These are phyloP conservation scores for Rubia balearica DNA, from an alignment of 305 asterid species.

Conservation along the genomic window DNA sequence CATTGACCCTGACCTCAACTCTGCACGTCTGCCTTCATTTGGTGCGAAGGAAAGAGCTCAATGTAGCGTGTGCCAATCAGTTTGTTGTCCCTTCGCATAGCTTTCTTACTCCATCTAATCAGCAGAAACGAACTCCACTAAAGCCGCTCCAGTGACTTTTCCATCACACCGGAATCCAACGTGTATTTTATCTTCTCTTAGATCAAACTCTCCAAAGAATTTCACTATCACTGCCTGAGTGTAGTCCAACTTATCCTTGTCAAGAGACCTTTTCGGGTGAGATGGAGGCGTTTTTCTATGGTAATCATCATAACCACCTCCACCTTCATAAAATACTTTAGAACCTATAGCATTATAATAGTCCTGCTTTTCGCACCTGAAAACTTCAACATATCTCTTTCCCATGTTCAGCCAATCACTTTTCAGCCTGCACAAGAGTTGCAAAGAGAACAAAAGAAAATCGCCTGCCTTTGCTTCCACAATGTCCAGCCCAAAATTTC, in stretches of 20 bases:
- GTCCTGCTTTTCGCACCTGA: conserved; percentile 84
- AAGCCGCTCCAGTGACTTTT: conserved; percentile 93
- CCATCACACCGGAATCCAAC: conserved; percentile 71
- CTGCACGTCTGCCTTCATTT: conserved; percentile 66
- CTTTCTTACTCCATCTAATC: conserved; percentile 61
- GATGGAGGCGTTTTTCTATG: conserved; percentile 50
- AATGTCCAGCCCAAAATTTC: conserved; percentile 50
- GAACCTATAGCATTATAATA: conserved; percentile 80
- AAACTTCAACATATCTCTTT: conserved; percentile 83
- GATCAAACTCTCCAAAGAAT: conserved; percentile 57
- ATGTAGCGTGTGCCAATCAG: conserved; percentile 78
- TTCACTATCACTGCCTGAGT: conserved; percentile 61
- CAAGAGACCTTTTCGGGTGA: conserved; percentile 62
- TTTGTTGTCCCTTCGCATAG: conserved; percentile 82
- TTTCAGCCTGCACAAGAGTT: conserved; percentile 69
- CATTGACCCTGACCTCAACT: conserved; percentile 55
- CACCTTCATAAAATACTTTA: conserved; percentile 39
- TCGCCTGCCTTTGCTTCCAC: conserved; percentile 79
- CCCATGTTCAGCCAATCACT: conserved; percentile 89
- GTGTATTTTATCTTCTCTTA: conserved; percentile 58
- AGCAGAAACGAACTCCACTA: conserved; percentile 58
- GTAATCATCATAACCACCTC: conserved; percentile 43
- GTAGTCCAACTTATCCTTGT: conserved; percentile 72
- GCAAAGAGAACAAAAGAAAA: conserved; percentile 82
- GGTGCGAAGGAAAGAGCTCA: conserved; percentile 83